Base-by-base conservation (phyloP, 371 early-diverging fungal species). In the Capillidium rhysosporum region DNA sequence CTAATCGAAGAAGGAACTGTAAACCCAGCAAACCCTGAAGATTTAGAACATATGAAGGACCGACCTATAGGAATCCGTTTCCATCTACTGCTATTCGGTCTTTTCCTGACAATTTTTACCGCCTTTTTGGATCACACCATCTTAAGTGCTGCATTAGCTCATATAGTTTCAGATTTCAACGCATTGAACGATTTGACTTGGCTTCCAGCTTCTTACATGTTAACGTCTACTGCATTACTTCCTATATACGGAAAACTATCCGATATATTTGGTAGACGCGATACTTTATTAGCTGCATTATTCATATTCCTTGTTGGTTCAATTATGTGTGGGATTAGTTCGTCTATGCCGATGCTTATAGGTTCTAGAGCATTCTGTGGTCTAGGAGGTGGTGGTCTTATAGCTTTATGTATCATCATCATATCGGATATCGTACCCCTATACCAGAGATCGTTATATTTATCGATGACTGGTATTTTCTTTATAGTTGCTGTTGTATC, bases 331-430 rank as follows among this genome's bases (percentile, higher is more conserved):
- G 79, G 79, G 18, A 67, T 63, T 21, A 66, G 76, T 2, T 63
- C 44, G 0, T 60, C 53, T 56, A 75, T 82, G 67, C 74, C 71
- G 25, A 67, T 76, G 66, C 63, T 85, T 12, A 82, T 81, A 51
- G 64, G 69, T 39, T 70, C 68, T 31, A 69, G 82, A 12, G 79
- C 76, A 0, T 52, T 77, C 44, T 68, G 71, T 40, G 78, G 78
- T 1, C 57, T 73, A 2, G 84, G 86, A 7, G 85, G 74, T 4
- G 85, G 84, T 1, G 92, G 92, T 1, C 61, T 88, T n/a, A 58
- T 79, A 38, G 61, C 71, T 0, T 56, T 83, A 29, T 70, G 72
- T 20, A 69, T 80, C 49, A 81, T 89, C 52, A 78, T 87, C 49
- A 77, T 89, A 43, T 71, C 85, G 14, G 51, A 59, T 45, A 47